Conservation (phyloP, 345 rosid genomes). For the Anastatica hierochuntica region DNA sequence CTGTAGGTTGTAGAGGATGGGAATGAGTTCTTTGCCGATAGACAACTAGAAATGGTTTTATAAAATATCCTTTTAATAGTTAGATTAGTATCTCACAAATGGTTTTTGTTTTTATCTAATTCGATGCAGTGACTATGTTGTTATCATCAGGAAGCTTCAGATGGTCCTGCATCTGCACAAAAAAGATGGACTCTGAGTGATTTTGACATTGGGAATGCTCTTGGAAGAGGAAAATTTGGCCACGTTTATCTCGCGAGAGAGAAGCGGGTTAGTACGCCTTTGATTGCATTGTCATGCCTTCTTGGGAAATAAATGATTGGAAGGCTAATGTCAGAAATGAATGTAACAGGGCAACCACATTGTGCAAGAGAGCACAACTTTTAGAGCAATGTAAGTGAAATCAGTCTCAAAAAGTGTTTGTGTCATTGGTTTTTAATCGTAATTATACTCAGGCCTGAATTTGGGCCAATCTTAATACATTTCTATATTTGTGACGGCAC, state of each 20-base stretch:
- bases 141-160: conserved; percentile 44
- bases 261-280: conserved; percentile 47
- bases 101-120: not conserved
- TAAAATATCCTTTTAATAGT: too few species aligned
- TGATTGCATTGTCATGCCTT: not conserved
- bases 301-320: not conserved
- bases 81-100: not conserved
- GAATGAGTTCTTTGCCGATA: conserved; percentile 81
- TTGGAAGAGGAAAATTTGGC: conserved; percentile 92
- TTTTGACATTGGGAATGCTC: conserved; percentile 91
- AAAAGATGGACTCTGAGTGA: conserved; percentile 79
- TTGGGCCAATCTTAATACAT: conserved; percentile 61
- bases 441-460: conserved; percentile 97
- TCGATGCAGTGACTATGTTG: too few species aligned
- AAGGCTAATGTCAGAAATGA: not conserved
- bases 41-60: too few species aligned
- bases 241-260: conserved; percentile 93
- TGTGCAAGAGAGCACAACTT: conserved; percentile 76
- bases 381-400: too few species aligned
- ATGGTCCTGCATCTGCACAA: too few species aligned
- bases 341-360: conserved; percentile 76
- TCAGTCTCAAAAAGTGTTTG: conserved; percentile 88
- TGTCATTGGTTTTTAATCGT: too few species aligned
- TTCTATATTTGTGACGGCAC: conserved; percentile 87
- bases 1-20: conserved; percentile 97